Percentiles rank a stretch among this genome's conserved stretches.
Evolutionary conservation across 2,329 filamentous ascomycete species (phyloP).

Genomic region (Monosporascus sp.): DNA sequence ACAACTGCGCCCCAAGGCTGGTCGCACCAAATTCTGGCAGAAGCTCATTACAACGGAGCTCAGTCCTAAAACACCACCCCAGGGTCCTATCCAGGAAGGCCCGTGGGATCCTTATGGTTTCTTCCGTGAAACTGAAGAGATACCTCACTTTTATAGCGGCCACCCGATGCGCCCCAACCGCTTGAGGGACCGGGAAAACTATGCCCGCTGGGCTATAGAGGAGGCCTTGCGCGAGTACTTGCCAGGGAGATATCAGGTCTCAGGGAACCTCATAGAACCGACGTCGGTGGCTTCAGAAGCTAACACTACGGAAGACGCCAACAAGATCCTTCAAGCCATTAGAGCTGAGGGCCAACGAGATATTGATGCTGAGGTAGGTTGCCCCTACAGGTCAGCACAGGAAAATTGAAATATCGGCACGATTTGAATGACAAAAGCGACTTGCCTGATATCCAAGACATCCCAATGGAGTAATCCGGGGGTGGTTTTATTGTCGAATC

Average conservation of each 20-base stretch:
- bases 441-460: not conserved
- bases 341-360: conserved; percentile 16
- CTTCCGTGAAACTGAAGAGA: not conserved
- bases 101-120: not conserved
- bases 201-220: conserved; percentile 14
- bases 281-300: conserved; percentile 4
- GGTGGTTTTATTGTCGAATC: not conserved
- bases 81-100: not conserved
- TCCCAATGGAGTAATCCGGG: too few species aligned
- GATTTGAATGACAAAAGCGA: not conserved
- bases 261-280: conserved; percentile 12
- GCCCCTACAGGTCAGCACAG: not conserved
- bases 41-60: not conserved
- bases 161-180: not conserved
- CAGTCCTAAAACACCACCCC: not conserved
- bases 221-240: conserved; percentile 8
- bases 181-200: conserved; percentile 11
- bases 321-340: conserved; percentile 11
- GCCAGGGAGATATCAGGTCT: conserved; percentile 7
- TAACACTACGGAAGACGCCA: not conserved
- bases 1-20: not conserved
- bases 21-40: not conserved
- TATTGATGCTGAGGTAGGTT: conserved; percentile 17
- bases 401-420: too few species aligned
- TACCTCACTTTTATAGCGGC: conserved; percentile 6